Evolutionary conservation across 768 basidiomycete genomes (phyloP).

Genomic region (Termitomyces sp.): DNA sequence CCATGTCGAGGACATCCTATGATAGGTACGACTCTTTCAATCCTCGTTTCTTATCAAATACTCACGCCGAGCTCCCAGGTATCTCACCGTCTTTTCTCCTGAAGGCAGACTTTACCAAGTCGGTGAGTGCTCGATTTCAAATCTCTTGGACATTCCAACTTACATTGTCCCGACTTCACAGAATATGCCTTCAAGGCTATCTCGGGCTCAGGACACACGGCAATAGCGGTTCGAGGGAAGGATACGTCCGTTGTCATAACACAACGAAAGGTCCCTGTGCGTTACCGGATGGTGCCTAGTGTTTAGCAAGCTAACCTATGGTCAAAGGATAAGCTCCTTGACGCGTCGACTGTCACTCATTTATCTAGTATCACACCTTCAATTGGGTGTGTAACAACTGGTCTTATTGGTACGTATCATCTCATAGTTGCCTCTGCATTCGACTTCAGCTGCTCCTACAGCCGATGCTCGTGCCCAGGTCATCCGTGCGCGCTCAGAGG

Average conservation of each 20-base stretch:
- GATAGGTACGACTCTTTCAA: slow-evolving; percentile 55
- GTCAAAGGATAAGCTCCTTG: slow-evolving; percentile 90
- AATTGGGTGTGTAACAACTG: slow-evolving; percentile 98
- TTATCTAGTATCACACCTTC: slow-evolving; percentile 93
- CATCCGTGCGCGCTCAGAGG: slow-evolving; percentile 77
- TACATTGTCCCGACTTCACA: slow-evolving; percentile 24
- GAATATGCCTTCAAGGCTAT: slow-evolving; percentile 99
- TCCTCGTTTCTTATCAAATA: neutral
- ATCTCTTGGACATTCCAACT: slow-evolving; percentile 3
- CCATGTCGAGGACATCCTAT: slow-evolving; percentile 93
- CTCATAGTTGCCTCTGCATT: neutral
- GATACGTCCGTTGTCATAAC: slow-evolving; percentile 96
- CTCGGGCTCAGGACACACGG: slow-evolving; percentile 92
- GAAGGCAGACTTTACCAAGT: slow-evolving; percentile 99
- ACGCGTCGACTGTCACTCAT: slow-evolving; percentile 91
- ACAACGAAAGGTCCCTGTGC: slow-evolving; percentile 95
- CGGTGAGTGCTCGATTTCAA: slow-evolving; percentile 42
- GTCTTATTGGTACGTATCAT: slow-evolving; percentile 71
- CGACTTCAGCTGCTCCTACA: slow-evolving; percentile 21
- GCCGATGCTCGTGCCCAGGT: slow-evolving; percentile 94
- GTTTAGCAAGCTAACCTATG: neutral
- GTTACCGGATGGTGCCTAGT: slow-evolving; percentile 22
- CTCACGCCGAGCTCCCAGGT: slow-evolving; percentile 40
- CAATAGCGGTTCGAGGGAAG: slow-evolving; percentile 88
- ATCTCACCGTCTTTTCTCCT: slow-evolving; percentile 94